Evolutionary conservation across 768 basidiomycete species (phyloP).

Genomic region (Tylopilus felleus): DNA sequence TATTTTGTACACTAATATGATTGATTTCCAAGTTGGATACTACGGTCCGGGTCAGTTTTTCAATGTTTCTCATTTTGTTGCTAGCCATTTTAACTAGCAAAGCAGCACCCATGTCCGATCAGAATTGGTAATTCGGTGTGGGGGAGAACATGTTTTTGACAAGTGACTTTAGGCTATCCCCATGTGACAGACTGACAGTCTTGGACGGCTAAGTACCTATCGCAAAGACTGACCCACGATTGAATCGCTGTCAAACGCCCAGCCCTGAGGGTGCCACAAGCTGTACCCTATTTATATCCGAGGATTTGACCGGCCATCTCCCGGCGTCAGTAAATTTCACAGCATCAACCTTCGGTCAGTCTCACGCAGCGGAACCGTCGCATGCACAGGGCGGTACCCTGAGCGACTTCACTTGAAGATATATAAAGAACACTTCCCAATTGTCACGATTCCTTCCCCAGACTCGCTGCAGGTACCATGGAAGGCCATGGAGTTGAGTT

Average conservation of each 20-base stretch:
- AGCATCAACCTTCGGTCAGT: background rate
- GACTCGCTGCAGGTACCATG: background rate
- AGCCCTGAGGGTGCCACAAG: background rate
- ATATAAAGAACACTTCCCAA: conserved; percentile 1
- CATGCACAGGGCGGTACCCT: background rate
- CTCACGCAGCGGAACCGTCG: conserved; percentile 1
- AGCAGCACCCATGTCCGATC: too few species aligned
- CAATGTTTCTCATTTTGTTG: too few species aligned
- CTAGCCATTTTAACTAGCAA: too few species aligned
- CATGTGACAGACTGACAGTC: too few species aligned
- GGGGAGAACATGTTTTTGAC: too few species aligned
- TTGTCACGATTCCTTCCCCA: background rate
- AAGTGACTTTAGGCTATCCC: too few species aligned
- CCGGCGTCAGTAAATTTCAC: background rate
- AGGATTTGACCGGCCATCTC: background rate
- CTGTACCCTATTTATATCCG: background rate
- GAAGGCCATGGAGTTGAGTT: background rate
- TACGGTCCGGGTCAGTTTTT: too few species aligned
- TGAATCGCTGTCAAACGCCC: background rate
- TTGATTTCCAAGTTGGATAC: too few species aligned
- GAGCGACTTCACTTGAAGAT: background rate
- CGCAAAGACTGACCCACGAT: too few species aligned
- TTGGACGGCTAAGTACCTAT: too few species aligned
- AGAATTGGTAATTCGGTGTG: too few species aligned
- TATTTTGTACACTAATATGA: too few species aligned